Percentiles rank a stretch among this genome's conserved stretches.
Conservation (phyloP, 169 alveolate species). For the Miamiensis avidus region DNA sequence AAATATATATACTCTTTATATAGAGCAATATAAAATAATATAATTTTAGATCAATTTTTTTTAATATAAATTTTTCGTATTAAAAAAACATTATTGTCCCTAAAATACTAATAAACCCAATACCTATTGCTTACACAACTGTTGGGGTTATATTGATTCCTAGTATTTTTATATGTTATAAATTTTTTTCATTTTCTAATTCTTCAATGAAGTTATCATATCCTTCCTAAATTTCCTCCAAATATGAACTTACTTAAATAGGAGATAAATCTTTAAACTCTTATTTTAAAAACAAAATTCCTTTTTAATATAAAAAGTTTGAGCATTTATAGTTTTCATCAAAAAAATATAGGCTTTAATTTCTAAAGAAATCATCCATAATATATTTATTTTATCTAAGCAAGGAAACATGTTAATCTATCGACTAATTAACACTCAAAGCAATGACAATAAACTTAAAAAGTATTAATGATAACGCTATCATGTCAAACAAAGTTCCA, state of each 20-base stretch:
- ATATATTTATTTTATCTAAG: not conserved
- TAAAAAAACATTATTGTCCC: not conserved
- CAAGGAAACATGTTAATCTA: not conserved
- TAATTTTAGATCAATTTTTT: too few species aligned
- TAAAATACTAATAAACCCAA: not conserved
- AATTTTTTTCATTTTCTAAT: not conserved
- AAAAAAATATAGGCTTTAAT: too few species aligned
- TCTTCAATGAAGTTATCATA: not conserved
- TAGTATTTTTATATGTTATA: not conserved
- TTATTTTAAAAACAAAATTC: too few species aligned
- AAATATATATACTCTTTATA: too few species aligned
- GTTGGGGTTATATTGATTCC: not conserved
- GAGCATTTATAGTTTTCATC: not conserved
- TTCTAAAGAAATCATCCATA: not conserved
- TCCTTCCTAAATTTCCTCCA: not conserved
- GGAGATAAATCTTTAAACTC: too few species aligned
- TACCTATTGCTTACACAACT: not conserved
- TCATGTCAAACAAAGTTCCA: too few species aligned
- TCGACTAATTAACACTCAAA: too few species aligned
- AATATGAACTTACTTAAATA: too few species aligned
- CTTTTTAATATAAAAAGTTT: not conserved
- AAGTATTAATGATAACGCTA: too few species aligned
- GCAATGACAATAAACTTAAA: too few species aligned
- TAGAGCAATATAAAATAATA: too few species aligned
- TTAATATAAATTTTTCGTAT: too few species aligned